Conservation (phyloP, 345 rosid species). For the Bretschneidera sinensis region DNA sequence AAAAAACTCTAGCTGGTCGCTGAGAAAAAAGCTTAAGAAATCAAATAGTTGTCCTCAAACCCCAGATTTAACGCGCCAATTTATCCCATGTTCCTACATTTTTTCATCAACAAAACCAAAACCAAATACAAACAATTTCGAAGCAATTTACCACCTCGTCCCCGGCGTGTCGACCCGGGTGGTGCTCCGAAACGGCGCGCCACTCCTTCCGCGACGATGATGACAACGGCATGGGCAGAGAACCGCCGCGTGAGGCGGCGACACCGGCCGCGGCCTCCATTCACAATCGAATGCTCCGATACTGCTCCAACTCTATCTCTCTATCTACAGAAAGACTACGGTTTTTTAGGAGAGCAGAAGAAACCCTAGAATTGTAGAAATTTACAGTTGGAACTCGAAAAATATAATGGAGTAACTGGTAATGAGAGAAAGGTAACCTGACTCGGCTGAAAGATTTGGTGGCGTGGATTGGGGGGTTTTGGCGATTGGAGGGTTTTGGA, state of each 20-base stretch:
- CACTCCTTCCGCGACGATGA: conserved; percentile 76
- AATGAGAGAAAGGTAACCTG: not conserved
- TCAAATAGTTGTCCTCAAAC: not conserved
- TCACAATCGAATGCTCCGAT: conserved; percentile 15
- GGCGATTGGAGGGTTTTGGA: conserved; percentile 23
- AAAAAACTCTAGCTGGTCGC: no score
- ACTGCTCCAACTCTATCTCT: conserved; percentile 20
- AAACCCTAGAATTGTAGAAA: conserved; percentile 29
- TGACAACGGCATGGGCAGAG: conserved; percentile 51
- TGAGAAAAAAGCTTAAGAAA: no score
- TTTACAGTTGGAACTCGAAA: not conserved
- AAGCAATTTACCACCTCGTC: conserved; percentile 45
- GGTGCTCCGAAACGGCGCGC: conserved; percentile 89
- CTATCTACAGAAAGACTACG: conserved; percentile 23
- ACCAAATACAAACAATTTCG: not conserved
- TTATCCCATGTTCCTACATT: not conserved
- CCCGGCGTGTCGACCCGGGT: conserved; percentile 43
- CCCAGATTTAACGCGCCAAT: conserved; percentile 2
- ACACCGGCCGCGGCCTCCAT: conserved; percentile 79
- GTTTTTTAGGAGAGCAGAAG: conserved; percentile 12
- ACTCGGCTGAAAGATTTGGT: not conserved
- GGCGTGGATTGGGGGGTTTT: conserved; percentile 21
- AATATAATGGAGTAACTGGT: conserved; percentile 4
- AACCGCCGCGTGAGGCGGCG: conserved; percentile 61
- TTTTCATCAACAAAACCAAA: not conserved